These are phyloP conservation scores for Leavenworthia alabamica DNA, from an alignment of 345 rosid genomes.

Conservation along the genomic window DNA sequence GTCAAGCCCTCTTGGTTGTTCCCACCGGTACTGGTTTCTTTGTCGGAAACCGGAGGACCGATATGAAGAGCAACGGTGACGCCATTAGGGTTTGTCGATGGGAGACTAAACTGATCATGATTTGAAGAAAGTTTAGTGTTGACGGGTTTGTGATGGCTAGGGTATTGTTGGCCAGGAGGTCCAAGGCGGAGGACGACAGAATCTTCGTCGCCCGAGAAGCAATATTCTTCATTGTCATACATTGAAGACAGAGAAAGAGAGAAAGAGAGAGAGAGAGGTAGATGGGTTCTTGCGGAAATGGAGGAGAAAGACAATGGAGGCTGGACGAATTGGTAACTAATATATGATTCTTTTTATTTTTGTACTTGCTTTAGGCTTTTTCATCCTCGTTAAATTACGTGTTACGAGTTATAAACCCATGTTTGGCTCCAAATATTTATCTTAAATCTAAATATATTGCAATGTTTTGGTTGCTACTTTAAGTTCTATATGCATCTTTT, in stretches of 20 bases:
- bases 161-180: slow-evolving; percentile 57
- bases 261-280: slow-evolving; percentile 11
- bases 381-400: slow-evolving; percentile 16
- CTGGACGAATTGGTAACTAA: slow-evolving; percentile 29
- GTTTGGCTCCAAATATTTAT: slow-evolving; percentile 8
- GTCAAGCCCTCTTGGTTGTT: slow-evolving; percentile 32
- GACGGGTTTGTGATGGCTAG: slow-evolving; percentile 22
- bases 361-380: slow-evolving; percentile 17
- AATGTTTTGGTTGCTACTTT: background rate
- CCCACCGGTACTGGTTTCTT: slow-evolving; percentile 18
- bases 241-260: slow-evolving; percentile 29
- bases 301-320: slow-evolving; percentile 38
- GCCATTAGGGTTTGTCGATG: slow-evolving; percentile 26
- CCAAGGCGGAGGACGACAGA: slow-evolving; percentile 68
- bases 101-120: slow-evolving; percentile 11
- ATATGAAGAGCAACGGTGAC: slow-evolving; percentile 72
- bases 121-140: slow-evolving; percentile 13
- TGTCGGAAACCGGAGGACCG: slow-evolving; percentile 43
- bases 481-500: background rate
- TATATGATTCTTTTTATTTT: slow-evolving; percentile 21
- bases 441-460: background rate
- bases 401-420: slow-evolving; percentile 14
- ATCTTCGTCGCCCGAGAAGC: slow-evolving; percentile 45
- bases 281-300: slow-evolving; percentile 29
- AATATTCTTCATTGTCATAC: slow-evolving; percentile 37